Evolutionary conservation across 306 rosid genomes (phyloP).

Genomic region (Argentina anserina): DNA sequence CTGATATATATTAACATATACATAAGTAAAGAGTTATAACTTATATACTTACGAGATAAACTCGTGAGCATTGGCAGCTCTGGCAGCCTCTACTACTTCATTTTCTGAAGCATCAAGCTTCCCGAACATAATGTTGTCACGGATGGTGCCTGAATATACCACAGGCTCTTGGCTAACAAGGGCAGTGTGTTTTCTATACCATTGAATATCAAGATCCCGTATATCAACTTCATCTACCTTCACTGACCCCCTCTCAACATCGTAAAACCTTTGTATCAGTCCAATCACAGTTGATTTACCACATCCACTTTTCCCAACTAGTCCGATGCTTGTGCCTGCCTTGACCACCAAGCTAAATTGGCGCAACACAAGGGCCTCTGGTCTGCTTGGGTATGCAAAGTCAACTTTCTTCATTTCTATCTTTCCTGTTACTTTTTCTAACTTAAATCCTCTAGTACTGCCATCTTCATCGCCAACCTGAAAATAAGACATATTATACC

Average conservation of each 20-base stretch:
- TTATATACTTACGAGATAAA: constrained; percentile 72
- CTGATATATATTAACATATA: neutral
- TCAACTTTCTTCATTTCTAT: constrained; percentile 83
- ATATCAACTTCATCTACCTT: constrained; percentile 78
- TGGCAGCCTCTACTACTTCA: constrained; percentile 77
- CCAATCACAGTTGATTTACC: constrained; percentile 93
- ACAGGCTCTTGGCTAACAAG: constrained; percentile 97
- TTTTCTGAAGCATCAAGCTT: constrained; percentile 68
- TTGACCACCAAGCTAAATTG: constrained; percentile 78
- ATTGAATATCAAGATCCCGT: constrained; percentile 65
- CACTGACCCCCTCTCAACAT: constrained; percentile 65
- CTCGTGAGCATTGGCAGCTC: constrained; percentile 84
- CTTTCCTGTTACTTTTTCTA: constrained; percentile 58
- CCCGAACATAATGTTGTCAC: constrained; percentile 74
- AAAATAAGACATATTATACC: neutral
- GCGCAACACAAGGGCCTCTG: constrained; percentile 47
- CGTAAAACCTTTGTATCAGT: constrained; percentile 75
- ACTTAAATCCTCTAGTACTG: constrained; percentile 30
- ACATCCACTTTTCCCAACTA: constrained; percentile 88
- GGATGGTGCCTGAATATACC: constrained; percentile 63
- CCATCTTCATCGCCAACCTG: constrained; percentile 42
- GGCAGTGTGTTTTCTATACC: constrained; percentile 75
- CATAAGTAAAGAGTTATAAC: neutral
- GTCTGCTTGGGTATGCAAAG: constrained; percentile 72
- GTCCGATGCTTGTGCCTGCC: constrained; percentile 72